Evolutionary conservation across 495 filamentous ascomycete species (phyloP).

Genomic region (Delitschia confertaspora): DNA sequence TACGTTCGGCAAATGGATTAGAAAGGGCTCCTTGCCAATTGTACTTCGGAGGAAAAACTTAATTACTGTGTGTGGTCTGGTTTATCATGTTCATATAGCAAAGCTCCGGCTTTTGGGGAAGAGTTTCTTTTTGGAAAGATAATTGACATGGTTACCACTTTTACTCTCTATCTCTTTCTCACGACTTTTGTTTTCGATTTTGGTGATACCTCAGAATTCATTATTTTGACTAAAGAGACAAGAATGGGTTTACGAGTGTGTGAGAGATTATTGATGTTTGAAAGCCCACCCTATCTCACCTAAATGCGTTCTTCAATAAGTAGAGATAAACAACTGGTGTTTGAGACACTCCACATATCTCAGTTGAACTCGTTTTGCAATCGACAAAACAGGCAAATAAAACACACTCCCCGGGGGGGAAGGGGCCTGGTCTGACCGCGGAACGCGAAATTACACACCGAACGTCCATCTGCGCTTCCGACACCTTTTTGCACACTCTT

Average conservation of each 20-base stretch:
- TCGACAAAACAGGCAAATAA: no score
- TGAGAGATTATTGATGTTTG: no score
- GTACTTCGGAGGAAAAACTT: constrained; percentile 21
- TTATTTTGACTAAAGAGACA: no score
- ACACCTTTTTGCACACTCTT: no score
- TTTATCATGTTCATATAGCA: constrained; percentile 26
- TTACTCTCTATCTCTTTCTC: constrained; percentile 5
- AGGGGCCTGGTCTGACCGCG: not conserved
- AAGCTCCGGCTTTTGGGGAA: constrained; percentile 16
- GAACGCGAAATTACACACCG: not conserved
- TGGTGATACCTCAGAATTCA: no score
- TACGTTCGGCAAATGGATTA: constrained; percentile 4
- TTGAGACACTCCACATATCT: no score
- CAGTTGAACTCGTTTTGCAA: no score
- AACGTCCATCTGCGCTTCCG: not conserved
- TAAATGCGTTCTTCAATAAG: no score
- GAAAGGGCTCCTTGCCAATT: constrained; percentile 4
- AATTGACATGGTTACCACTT: constrained; percentile 24
- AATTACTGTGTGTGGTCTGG: constrained; percentile 26
- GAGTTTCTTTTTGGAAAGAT: constrained; percentile 22
- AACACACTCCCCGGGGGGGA: no score
- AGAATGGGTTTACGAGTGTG: no score
- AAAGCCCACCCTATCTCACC: no score
- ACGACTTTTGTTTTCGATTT: not conserved
- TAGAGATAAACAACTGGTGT: no score